Conservation (phyloP, 192 early-diverging fungal genomes). For the Coemansia asiatica region DNA sequence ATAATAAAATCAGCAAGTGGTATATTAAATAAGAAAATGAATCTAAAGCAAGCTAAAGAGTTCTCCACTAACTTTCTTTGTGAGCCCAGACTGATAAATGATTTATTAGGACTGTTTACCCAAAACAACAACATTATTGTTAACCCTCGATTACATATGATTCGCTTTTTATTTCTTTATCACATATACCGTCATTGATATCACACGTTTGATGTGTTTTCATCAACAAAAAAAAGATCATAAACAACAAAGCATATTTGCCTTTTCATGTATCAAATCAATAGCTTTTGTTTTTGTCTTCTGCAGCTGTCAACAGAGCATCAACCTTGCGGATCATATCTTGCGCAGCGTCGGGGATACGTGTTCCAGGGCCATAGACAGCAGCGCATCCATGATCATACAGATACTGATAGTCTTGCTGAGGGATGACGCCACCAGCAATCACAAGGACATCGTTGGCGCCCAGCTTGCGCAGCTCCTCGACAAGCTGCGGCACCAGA, state of each 20-base stretch:
- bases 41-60: too few species aligned
- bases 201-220: too few species aligned
- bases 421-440: conserved; percentile 84
- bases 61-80: too few species aligned
- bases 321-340: conserved; percentile 78
- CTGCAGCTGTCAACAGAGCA: conserved; percentile 15
- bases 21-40: too few species aligned
- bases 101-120: too few species aligned
- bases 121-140: too few species aligned
- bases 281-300: neutral
- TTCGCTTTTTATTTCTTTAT: too few species aligned
- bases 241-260: conserved; percentile 1
- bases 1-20: conserved; percentile 1
- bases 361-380: conserved; percentile 88
- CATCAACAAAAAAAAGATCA: too few species aligned
- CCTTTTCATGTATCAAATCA: too few species aligned
- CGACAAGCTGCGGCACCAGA: conserved; percentile 75
- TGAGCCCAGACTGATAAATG: neutral
- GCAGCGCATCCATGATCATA: conserved; percentile 75
- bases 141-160: too few species aligned
- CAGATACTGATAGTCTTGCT: conserved; percentile 83
- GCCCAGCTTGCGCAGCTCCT: conserved; percentile 74
- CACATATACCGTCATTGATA: too few species aligned
- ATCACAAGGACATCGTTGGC: conserved; percentile 73
- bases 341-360: conserved; percentile 78